Base-by-base conservation (phyloP, 257 asterid genomes). In the Pogostemon cablin region DNA sequence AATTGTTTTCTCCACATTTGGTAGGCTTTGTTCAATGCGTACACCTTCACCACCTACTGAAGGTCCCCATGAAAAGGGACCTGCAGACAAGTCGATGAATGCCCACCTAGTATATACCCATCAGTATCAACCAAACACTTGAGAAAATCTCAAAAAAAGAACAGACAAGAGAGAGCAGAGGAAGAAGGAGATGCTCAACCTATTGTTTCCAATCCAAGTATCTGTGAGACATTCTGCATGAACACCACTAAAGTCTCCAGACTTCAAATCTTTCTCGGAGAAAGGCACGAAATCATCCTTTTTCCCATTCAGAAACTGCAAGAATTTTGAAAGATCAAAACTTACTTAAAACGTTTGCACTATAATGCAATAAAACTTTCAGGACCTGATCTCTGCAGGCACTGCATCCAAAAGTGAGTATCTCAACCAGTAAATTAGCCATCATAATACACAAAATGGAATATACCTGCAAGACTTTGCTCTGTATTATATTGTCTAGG, bases 31-130 rank as follows among this genome's bases (percentile, higher is more conserved):
- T 78, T 87, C 97, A 38, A 96, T 91, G 54, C 99, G 98, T 32
- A 95, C 99, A 70, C 99, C 99, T 86, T 93, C 98, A 75, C 99
- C 98, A 58, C 98, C 99, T 5, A 95, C 99, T 25, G 97, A 92
- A 81, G 99, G 97, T 37, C 99, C 99, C 99, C 99, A 95, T 12
- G 95, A 80, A 76, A 95, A 95, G 81, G 99, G 96, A 49, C 99
- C 98, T 0, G 98, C 98, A 67, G 89, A 84, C 86, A 95, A 86
- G 84, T 95, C 99, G 35, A 91, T 79, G 71, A 95, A 89, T 5
- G 98, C 99, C 99, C 99, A 95, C 90, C 99, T 95, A 79, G 77
- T 74, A 60, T 42, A 82, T 47, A 76, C 40, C 61, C 0, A 54
- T 20, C 38, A 54, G 60, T 54, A 59, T 73, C 59, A 66, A 49